Conservation (phyloP, 371 early-diverging fungal genomes). For the Mucor plumbeus region DNA sequence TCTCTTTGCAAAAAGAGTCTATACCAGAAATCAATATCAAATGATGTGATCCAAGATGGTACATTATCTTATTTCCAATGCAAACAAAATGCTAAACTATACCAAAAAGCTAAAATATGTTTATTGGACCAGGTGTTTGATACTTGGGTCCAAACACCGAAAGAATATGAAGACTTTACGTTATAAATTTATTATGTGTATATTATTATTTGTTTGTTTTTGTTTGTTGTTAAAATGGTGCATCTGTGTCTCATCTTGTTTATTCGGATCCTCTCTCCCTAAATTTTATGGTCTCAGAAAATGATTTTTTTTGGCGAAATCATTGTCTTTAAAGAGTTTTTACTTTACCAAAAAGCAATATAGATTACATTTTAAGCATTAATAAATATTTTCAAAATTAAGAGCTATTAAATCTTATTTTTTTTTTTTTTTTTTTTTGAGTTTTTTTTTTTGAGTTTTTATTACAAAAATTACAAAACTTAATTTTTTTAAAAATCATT, state of each 20-base stretch:
- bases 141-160: constrained; percentile 61
- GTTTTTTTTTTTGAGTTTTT: no score
- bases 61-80: constrained; percentile 45
- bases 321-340: no score
- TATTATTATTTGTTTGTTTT: background rate
- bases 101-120: constrained; percentile 47
- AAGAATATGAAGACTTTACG: constrained; percentile 36
- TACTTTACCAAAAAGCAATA: no score
- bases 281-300: background rate
- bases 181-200: background rate
- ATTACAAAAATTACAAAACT: no score
- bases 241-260: constrained; percentile 2
- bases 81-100: constrained; percentile 46
- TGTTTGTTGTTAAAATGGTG: background rate
- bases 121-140: constrained; percentile 56
- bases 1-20: constrained; percentile 52
- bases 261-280: background rate
- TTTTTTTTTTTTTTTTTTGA: no score
- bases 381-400: no score
- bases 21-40: constrained; percentile 29
- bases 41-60: background rate
- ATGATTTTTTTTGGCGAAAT: background rate
- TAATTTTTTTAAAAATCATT: no score
- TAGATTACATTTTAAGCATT: no score
- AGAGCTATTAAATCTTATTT: no score